phyloP scores from a whole-genome alignment of 106 monocot species.

The Alisma plantagoaquatica region DNA sequence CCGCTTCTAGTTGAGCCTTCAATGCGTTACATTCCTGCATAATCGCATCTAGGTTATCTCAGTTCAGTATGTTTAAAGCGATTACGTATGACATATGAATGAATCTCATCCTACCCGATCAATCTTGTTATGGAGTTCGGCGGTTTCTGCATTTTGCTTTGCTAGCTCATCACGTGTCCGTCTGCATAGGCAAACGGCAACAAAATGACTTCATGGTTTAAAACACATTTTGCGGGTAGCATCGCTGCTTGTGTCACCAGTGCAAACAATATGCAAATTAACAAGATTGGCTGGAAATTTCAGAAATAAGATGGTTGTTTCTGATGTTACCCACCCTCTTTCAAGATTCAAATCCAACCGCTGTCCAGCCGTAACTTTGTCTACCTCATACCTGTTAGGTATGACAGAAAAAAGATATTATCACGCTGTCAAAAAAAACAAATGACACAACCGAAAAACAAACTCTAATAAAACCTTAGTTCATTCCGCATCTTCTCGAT shows the following conservation, averaged over 20 bases:
- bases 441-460: background rate
- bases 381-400: constrained; percentile 70
- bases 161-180: constrained; percentile 3
- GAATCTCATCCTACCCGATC: background rate
- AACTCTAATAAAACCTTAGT: constrained; percentile 28
- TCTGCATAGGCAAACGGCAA: background rate
- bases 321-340: constrained; percentile 41
- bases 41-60: background rate
- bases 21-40: background rate
- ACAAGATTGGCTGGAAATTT: background rate
- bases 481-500: constrained; percentile 75
- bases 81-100: background rate
- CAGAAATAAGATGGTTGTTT: too few relatives aligned
- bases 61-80: background rate
- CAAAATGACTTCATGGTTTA: too few relatives aligned
- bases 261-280: too few relatives aligned
- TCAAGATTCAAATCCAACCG: constrained; percentile 82
- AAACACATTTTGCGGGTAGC: too few relatives aligned
- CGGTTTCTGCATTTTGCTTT: constrained; percentile 4
- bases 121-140: background rate
- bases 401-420: constrained; percentile 1
- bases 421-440: background rate
- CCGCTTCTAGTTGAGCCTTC: constrained; percentile 3
- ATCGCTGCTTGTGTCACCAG: too few relatives aligned
- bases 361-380: constrained; percentile 82